A percentile compares a stretch with the other conserved stretches of the same genome.
phyloP scores from a whole-genome alignment of 176 grass and related monocot genomes.

The Paspalum vaginatum region DNA sequence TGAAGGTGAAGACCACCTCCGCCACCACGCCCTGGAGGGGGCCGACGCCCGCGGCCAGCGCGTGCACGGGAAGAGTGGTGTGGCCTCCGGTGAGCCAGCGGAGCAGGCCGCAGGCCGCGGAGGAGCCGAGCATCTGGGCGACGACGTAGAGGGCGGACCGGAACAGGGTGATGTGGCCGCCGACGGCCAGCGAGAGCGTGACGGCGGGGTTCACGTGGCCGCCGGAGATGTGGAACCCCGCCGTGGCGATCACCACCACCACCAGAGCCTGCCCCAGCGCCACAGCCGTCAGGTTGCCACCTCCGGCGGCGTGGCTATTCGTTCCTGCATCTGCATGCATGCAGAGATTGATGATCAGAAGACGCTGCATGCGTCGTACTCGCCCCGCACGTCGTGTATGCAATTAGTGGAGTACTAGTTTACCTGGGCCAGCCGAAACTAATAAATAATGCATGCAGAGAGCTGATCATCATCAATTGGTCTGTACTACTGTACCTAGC shows the following conservation, averaged over 20 bases:
- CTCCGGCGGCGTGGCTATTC: neutral
- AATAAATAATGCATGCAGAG: too few relatives aligned
- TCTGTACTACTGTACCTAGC: too few relatives aligned
- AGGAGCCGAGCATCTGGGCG: conserved; percentile 72
- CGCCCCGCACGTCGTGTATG: too few relatives aligned
- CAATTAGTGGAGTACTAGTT: too few relatives aligned
- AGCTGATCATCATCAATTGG: too few relatives aligned
- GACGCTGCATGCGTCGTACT: too few relatives aligned
- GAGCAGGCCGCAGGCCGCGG: conserved; percentile 73
- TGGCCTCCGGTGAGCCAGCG: conserved; percentile 67
- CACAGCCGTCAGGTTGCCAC: conserved; percentile 57
- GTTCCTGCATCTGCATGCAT: conserved; percentile 42
- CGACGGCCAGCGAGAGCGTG: conserved; percentile 71
- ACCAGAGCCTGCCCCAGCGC: conserved; percentile 77
- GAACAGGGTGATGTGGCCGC: conserved; percentile 76
- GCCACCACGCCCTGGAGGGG: conserved; percentile 63
- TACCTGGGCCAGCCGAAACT: too few relatives aligned
- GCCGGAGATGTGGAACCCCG: conserved; percentile 85
- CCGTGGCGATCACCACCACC: conserved; percentile 74
- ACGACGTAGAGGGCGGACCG: conserved; percentile 68
- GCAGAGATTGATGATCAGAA: neutral
- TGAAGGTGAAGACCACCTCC: conserved; percentile 85
- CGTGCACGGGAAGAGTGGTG: conserved; percentile 60
- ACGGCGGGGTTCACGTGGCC: conserved; percentile 90
- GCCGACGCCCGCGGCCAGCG: conserved; percentile 60